Evolutionary conservation across 2,329 filamentous ascomycete species (phyloP), one percentile per base, ranked within the genome.

Genomic region (Niveomyces coronatus): DNA sequence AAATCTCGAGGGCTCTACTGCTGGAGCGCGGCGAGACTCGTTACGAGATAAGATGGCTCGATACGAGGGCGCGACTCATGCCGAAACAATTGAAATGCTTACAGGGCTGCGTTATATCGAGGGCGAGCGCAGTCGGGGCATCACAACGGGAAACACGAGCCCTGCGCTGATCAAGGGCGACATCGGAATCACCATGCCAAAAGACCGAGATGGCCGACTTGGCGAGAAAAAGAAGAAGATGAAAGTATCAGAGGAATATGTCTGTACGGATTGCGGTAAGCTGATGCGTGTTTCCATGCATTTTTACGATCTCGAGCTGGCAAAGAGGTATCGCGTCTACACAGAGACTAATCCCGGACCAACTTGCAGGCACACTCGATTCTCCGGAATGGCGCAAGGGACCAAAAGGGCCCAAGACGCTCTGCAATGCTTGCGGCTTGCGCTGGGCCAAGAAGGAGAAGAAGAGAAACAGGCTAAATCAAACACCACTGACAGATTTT

Each of bases 341-440:
- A 7, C 22, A 24, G 22, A 11, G 22, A 24, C 22, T 24, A 24
- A n/a, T n/a, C n/a, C n/a, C n/a, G n/a, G n/a, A 16, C 31, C 23
- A 29, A 20, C 33, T 41, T 43, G 23, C 44, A 80, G 76, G 75
- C 23, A 95, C 86, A 0, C 70, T 93, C 28, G 88, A 95, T 54
- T 94, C 85, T 13, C 89, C 89, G 0, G 89, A 96, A 65, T 96
- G 89, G 89, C 74, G 89, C 45, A 95, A 94, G 58, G 89, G 89
- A 0, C 89, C 89, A 0, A 85, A 76, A 45, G 89, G 89, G 3
- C 88, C 88, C 1, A 95, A 96, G 61, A 95, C 89, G 8, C 65
- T 96, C 10, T 96, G 89, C 61, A 96, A 96, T 63, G 89, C 89
- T 7, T 96, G 89, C 55, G 89, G 89, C 26, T 63, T 82, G 20